These are phyloP conservation scores for Erodium moschatum DNA, from an alignment of 441 rosid species.

Conservation along the genomic window DNA sequence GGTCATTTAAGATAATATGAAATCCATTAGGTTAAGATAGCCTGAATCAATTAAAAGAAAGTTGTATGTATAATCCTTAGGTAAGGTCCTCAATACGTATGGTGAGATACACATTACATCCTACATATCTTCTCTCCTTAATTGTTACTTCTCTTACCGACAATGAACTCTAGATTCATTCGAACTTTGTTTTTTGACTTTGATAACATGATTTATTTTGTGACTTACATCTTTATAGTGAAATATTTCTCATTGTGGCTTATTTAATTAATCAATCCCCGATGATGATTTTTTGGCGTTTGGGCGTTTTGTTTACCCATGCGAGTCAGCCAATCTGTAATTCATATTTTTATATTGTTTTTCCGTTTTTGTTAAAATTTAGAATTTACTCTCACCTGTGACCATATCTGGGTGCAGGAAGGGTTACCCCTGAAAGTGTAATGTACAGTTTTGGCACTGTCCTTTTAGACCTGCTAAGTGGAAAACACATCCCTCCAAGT, in stretches of 20 bases:
- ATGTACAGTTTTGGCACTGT: no score
- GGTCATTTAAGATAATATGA: background rate
- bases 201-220: background rate
- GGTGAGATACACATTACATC: background rate
- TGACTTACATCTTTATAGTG: background rate
- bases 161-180: background rate
- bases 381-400: background rate
- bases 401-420: conserved; percentile 34
- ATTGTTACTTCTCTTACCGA: background rate
- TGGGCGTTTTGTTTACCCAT: background rate
- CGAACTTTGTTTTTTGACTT: background rate
- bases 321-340: background rate
- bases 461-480: no score
- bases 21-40: no score
- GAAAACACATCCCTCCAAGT: conserved; percentile 36
- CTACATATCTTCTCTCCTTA: background rate
- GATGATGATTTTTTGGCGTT: background rate
- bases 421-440: conserved; percentile 25
- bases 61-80: background rate
- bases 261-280: background rate
- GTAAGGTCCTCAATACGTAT: background rate
- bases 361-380: background rate
- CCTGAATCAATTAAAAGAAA: background rate
- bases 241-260: background rate
- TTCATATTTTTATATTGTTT: background rate